These are phyloP conservation scores for Ophiobolus disseminans DNA, from an alignment of 2,329 filamentous ascomycete species.

Conservation along the genomic window DNA sequence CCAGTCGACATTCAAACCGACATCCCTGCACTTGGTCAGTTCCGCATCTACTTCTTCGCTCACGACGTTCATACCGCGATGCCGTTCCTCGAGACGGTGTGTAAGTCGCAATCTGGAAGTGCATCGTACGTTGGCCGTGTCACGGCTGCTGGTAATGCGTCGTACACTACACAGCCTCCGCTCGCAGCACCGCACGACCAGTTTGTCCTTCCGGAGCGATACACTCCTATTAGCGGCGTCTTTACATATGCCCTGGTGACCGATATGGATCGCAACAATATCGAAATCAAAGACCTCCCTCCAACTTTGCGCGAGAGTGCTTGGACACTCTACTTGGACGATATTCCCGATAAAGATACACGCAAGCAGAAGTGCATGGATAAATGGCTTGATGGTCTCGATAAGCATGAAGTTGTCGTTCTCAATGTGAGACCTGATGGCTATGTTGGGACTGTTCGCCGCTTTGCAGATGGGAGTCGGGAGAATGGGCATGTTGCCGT, in stretches of 20 bases:
- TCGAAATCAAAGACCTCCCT: constrained; percentile 72
- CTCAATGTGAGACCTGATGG: constrained; percentile 76
- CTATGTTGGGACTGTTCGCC: constrained; percentile 70
- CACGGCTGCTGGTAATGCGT: constrained; percentile 65
- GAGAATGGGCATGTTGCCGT: constrained; percentile 46
- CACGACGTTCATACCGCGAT: constrained; percentile 64
- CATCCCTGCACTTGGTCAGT: constrained; percentile 78
- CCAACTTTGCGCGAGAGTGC: constrained; percentile 67
- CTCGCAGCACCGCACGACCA: constrained; percentile 67
- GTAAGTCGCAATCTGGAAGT: constrained; percentile 59
- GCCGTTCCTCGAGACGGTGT: constrained; percentile 67
- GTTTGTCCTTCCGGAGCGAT: constrained; percentile 71
- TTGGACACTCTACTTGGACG: constrained; percentile 77
- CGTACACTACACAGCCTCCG: constrained; percentile 67
- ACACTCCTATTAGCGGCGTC: constrained; percentile 70
- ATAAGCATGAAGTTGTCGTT: constrained; percentile 65
- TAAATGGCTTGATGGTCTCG: constrained; percentile 72
- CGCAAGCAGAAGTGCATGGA: constrained; percentile 63
- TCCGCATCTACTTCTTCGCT: constrained; percentile 75
- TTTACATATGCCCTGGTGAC: constrained; percentile 73
- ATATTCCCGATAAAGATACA: constrained; percentile 64
- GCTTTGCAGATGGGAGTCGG: constrained; percentile 44
- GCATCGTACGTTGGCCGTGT: constrained; percentile 66
- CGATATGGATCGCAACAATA: constrained; percentile 65
- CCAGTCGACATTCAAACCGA: constrained; percentile 79